Evolutionary conservation across 441 rosid species (phyloP).

Genomic region (Gossypium gossypioides): DNA sequence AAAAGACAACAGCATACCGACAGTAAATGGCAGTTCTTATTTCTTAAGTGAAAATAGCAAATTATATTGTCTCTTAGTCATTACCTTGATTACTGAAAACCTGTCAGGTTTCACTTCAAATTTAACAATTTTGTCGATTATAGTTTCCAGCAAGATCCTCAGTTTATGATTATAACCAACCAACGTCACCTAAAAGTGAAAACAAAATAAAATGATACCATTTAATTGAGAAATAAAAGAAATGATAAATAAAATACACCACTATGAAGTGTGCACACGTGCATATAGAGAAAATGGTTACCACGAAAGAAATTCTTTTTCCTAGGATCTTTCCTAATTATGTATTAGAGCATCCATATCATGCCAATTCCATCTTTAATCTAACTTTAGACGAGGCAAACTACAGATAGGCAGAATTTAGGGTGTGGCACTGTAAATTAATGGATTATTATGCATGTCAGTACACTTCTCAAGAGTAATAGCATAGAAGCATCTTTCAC

Average conservation of each 20-base stretch:
- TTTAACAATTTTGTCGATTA: conserved; percentile 53
- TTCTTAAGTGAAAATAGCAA: not conserved
- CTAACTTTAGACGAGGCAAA: conserved; percentile 3
- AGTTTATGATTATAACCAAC: conserved; percentile 77
- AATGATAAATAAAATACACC: not conserved
- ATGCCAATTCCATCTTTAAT: not conserved
- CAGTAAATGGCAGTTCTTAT: not conserved
- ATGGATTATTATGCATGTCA: not conserved
- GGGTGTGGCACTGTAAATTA: not conserved
- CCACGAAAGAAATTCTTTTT: not conserved
- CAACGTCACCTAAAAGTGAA: conserved; percentile 45
- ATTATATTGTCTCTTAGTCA: not conserved
- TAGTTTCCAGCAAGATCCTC: conserved; percentile 59
- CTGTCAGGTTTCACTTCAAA: conserved; percentile 72
- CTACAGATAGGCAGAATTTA: not conserved
- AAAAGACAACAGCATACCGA: not conserved
- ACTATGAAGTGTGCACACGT: not conserved
- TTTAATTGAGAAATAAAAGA: conserved; percentile 4
- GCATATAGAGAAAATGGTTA: not conserved
- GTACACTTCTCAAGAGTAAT: not conserved
- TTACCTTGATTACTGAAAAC: conserved; percentile 87
- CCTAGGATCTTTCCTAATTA: not conserved
- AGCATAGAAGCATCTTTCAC: not conserved
- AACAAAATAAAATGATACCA: conserved; percentile 8
- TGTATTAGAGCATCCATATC: not conserved